These are phyloP conservation scores for Eucalyptus pauciflora DNA, from an alignment of 345 rosid species.

Conservation along the genomic window DNA sequence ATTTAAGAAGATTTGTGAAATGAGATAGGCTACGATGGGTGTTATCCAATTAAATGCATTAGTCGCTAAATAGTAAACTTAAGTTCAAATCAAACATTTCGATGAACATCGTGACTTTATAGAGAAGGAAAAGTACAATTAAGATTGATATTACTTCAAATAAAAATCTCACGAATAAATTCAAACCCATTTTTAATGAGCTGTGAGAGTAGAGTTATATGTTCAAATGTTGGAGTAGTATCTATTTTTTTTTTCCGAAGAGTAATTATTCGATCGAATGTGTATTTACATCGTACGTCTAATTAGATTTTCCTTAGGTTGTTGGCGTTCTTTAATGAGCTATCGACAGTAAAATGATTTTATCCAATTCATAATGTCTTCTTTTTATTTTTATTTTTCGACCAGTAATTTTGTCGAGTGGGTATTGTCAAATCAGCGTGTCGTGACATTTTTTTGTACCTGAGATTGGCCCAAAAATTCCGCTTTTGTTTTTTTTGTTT, in stretches of 20 bases:
- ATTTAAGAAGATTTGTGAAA: background rate
- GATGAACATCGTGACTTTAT: background rate
- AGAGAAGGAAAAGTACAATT: background rate
- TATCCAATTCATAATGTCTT: background rate
- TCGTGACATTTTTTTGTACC: background rate
- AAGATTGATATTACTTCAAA: background rate
- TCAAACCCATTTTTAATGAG: background rate
- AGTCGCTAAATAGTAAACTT: background rate
- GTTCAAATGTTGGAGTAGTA: background rate
- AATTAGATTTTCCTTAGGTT: background rate
- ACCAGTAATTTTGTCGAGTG: background rate
- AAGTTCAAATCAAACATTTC: background rate
- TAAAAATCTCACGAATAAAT: background rate
- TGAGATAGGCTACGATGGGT: background rate
- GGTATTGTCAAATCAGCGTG: background rate
- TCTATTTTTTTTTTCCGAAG: background rate
- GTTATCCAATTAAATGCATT: background rate
- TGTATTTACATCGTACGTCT: background rate
- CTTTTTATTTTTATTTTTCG: background rate
- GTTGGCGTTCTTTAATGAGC: background rate
- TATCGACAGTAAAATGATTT: background rate
- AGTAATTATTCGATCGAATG: background rate
- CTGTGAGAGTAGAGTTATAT: background rate
- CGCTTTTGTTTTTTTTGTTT: background rate
- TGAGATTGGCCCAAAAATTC: background rate